Base-by-base conservation (phyloP, 305 asterid species). In the Fraxinus paxiana region DNA sequence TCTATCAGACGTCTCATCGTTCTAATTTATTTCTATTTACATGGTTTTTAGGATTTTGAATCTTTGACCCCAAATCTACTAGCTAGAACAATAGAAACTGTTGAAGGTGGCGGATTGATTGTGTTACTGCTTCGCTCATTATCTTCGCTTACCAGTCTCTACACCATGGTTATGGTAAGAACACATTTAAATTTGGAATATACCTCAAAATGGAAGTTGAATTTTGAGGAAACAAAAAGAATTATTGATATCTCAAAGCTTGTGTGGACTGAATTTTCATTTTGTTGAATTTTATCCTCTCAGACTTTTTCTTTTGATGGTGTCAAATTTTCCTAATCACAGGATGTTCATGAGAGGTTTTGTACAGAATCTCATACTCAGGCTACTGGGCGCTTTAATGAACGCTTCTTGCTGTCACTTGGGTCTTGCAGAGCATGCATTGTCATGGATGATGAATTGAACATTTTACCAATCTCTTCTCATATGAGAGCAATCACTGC, bases 51-150 rank as follows among this genome's bases (percentile, higher is more conserved):
- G 99, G 99, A 96, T 86, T 96, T 94, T 81, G 97, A 93, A 90
- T 96, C 98, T 79, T 86, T 94, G 92, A 96, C 98, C 24, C 99
- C 99, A 65, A 96, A 94, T 86, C 92, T 96, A 76, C 92, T 96
- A 33, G 98, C 99, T 48, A 92, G 97, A 90, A 95, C 98, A 75
- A 91, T 95, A 85, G 98, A 95, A 88, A 95, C 98, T 67, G 99
- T 96, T 86, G 98, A 90, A 89, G 99, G 99, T 81, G 98, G 99
- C 86, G 99, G 99, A 77, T 80, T 96, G 92, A 91, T 96, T 81
- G 86, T 96, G 51, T 87, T 96, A 89, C 87, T 96, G 88, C 94
- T 96, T 67, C 97, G 95, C 79, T 88, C 97, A 31, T 87, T 96
- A 83, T 87, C 97, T 77, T 94, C 99, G 13, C 96, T 96, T 76